Percentiles rank a stretch among this genome's conserved stretches.
These are phyloP conservation scores for Sugiyamaella xylanicola DNA, from an alignment of 1,139 yeast genomes.

Conservation along the genomic window DNA sequence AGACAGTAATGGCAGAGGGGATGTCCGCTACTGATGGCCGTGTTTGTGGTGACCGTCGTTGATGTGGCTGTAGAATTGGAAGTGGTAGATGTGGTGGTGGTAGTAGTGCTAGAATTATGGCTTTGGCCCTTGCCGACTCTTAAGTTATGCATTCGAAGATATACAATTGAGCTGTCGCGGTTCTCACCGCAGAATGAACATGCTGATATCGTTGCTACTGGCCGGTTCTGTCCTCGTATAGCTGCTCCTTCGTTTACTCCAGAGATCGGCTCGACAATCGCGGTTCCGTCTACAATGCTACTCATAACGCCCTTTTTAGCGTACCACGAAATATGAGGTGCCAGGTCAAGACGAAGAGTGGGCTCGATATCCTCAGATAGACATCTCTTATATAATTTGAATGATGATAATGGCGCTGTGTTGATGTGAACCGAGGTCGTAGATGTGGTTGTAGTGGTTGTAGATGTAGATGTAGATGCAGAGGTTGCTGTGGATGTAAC, in stretches of 20 bases:
- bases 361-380: constrained; percentile 83
- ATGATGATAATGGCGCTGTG: constrained; percentile 48
- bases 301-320: constrained; percentile 61
- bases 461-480: constrained; percentile 18
- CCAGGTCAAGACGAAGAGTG: constrained; percentile 57
- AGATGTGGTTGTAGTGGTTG: constrained; percentile 11
- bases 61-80: not conserved
- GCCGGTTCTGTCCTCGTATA: constrained; percentile 46
- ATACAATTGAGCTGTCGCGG: constrained; percentile 68
- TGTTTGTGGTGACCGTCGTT: constrained; percentile 2
- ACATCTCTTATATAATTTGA: constrained; percentile 64
- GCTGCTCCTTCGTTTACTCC: constrained; percentile 65
- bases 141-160: constrained; percentile 73
- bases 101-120: not conserved
- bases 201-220: constrained; percentile 72
- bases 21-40: constrained; percentile 43
- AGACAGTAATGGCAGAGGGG: constrained; percentile 88
- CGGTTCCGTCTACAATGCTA: constrained; percentile 76
- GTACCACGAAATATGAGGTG: constrained; percentile 64
- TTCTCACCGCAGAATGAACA: constrained; percentile 84
- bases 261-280: constrained; percentile 82
- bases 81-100: not conserved
- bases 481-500: constrained; percentile 11
- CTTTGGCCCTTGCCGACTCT: constrained; percentile 42
- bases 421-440: constrained; percentile 8